Conservation (phyloP, 495 filamentous ascomycete species). For the Tuber brumale region DNA sequence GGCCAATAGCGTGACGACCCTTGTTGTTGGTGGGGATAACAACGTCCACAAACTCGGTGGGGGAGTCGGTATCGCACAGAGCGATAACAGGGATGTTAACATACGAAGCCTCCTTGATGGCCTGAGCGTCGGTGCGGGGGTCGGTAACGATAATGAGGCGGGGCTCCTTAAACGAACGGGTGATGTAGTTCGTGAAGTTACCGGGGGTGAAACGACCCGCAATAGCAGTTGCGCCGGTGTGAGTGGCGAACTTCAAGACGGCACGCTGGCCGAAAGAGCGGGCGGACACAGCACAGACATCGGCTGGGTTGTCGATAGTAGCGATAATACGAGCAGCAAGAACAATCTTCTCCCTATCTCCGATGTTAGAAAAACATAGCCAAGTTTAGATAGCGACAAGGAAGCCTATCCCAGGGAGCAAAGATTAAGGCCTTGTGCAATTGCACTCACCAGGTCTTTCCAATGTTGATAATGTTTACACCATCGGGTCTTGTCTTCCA, state of each 20-base stretch:
- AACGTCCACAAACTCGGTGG: constrained; percentile 98
- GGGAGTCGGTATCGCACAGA: constrained; percentile 98
- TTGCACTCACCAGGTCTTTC: constrained; percentile 90
- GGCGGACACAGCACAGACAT: constrained; percentile 97
- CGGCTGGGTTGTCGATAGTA: constrained; percentile 97
- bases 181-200: constrained; percentile 99
- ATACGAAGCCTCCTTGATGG: constrained; percentile 99
- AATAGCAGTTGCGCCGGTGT: constrained; percentile 96
- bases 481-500: constrained; percentile 98
- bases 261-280: constrained; percentile 99
- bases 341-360: constrained; percentile 92
- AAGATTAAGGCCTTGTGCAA: constrained; percentile 7
- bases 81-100: constrained; percentile 99
- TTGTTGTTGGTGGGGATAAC: constrained; percentile 99
- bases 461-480: constrained; percentile 97
- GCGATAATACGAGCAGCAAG: constrained; percentile 97
- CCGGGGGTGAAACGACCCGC: constrained; percentile 99
- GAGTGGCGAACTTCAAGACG: constrained; percentile 95
- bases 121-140: constrained; percentile 97
- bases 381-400: constrained; percentile 4
- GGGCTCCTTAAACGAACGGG: constrained; percentile 99
- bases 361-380: constrained; percentile 39
- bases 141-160: constrained; percentile 99
- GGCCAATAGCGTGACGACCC: constrained; percentile 95
- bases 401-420: neutral